phyloP scores from a whole-genome alignment of 768 basidiomycete genomes.

The Cubamyces sp. region DNA sequence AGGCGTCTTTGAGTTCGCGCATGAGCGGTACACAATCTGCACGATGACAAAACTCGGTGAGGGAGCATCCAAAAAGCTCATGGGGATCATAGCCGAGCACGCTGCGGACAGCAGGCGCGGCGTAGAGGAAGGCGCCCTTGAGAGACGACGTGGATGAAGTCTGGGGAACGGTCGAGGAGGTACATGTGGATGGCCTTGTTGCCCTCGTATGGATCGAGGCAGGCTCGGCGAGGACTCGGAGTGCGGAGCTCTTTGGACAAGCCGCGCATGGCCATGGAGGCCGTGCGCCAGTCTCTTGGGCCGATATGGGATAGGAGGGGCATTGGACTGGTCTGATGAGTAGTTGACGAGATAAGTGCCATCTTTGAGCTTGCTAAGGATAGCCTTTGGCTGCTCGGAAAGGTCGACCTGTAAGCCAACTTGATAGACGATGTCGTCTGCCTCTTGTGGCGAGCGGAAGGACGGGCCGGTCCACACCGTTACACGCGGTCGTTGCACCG shows the following conservation, averaged over 20 bases:
- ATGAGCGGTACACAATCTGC: constrained; percentile 90
- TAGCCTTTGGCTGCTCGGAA: constrained; percentile 81
- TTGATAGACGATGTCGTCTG: constrained; percentile 78
- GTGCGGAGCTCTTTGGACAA: constrained; percentile 58
- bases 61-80: constrained; percentile 77
- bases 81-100: constrained; percentile 87
- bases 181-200: constrained; percentile 59
- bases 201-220: constrained; percentile 42
- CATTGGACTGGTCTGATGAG: constrained; percentile 31
- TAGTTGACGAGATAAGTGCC: constrained; percentile 79
- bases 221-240: constrained; percentile 49
- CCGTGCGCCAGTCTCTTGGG: constrained; percentile 39
- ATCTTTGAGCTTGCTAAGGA: constrained; percentile 76
- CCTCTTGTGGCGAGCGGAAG: constrained; percentile 53
- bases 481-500: too few species aligned
- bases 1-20: constrained; percentile 86
- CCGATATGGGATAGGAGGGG: constrained; percentile 25
- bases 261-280: constrained; percentile 36
- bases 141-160: constrained; percentile 92
- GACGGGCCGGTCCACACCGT: too few species aligned
- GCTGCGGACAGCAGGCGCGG: constrained; percentile 76
- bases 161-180: constrained; percentile 65
- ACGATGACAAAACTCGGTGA: constrained; percentile 85
- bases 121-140: constrained; percentile 92
- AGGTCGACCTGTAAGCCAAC: constrained; percentile 98